Evolutionary conservation across 305 asterid species (phyloP).

Genomic region (Solanum hybrid): DNA sequence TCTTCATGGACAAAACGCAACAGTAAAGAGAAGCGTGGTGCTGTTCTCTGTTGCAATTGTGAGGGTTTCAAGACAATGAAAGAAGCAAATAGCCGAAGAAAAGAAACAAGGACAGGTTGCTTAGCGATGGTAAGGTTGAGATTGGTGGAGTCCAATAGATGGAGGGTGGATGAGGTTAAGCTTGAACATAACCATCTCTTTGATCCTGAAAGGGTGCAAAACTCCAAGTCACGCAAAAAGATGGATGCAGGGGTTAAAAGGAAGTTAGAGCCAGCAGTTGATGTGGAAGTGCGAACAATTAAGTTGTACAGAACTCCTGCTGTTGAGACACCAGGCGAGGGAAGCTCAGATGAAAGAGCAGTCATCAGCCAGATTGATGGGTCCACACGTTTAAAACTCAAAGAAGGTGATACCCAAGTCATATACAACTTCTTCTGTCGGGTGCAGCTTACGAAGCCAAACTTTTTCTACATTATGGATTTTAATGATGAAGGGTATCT

Average conservation of each 20-base stretch:
- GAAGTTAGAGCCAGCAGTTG: slow-evolving; percentile 37
- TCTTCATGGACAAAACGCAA: slow-evolving; percentile 78
- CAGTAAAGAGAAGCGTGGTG: slow-evolving; percentile 80
- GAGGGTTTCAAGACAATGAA: slow-evolving; percentile 76
- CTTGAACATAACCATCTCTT: slow-evolving; percentile 70
- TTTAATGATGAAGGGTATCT: slow-evolving; percentile 56
- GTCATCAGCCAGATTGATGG: slow-evolving; percentile 19
- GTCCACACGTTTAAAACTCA: slow-evolving; percentile 30
- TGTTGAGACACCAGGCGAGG: slow-evolving; percentile 34
- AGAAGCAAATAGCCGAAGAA: slow-evolving; percentile 54
- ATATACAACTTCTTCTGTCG: slow-evolving; percentile 37
- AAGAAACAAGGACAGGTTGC: slow-evolving; percentile 85
- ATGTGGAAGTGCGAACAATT: slow-evolving; percentile 53
- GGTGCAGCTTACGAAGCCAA: slow-evolving; percentile 56
- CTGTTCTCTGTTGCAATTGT: slow-evolving; percentile 75
- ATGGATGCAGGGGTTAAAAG: slow-evolving; percentile 51
- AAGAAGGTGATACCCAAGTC: slow-evolving; percentile 40
- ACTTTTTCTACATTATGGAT: slow-evolving; percentile 72
- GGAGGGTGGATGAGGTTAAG: slow-evolving; percentile 70
- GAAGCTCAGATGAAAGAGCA: slow-evolving; percentile 44
- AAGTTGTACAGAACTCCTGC: slow-evolving; percentile 57
- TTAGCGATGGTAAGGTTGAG: slow-evolving; percentile 79
- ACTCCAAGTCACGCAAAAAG: slow-evolving; percentile 55
- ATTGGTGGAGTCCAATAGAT: slow-evolving; percentile 49
- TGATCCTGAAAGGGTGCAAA: slow-evolving; percentile 70